phyloP scores from a whole-genome alignment of 139 green algal genomes.

The Zygnema cylindricum region DNA sequence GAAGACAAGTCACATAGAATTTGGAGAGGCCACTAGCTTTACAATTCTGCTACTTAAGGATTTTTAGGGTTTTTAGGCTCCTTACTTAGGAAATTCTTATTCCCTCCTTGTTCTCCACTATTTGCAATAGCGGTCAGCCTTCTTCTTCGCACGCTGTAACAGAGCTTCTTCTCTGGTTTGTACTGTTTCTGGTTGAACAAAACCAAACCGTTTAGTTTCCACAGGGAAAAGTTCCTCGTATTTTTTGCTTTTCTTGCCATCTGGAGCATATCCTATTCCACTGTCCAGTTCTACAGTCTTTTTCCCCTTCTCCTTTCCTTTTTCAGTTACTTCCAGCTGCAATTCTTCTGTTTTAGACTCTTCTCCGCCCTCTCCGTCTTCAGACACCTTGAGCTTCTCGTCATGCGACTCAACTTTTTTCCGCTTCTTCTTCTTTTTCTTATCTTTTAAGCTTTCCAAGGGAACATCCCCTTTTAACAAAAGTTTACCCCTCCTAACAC shows the following conservation, averaged over 20 bases:
- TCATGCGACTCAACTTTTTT: background rate
- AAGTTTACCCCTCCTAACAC: conserved; percentile 36
- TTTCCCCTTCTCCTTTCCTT: background rate
- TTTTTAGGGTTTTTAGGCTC: no score
- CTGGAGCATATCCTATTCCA: conserved; percentile 44
- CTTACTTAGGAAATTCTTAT: no score
- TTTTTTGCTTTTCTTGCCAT: conserved; percentile 42
- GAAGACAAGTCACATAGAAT: no score
- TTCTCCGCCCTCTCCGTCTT: background rate
- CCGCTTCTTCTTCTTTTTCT: conserved; percentile 46
- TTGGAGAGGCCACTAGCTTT: no score
- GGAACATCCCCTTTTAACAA: conserved; percentile 32
- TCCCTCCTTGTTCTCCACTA: background rate
- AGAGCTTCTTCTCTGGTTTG: conserved; percentile 40
- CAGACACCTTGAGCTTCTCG: background rate
- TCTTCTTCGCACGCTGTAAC: conserved; percentile 37
- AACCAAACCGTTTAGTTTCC: conserved; percentile 28
- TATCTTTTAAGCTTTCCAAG: conserved; percentile 27
- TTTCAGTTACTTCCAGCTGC: background rate
- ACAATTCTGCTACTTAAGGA: no score
- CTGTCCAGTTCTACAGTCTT: background rate
- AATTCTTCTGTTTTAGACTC: background rate
- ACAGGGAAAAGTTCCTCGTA: conserved; percentile 50
- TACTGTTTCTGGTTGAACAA: background rate
- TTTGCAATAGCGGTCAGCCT: conserved; percentile 51